Evolutionary conservation across 2,329 filamentous ascomycete species (phyloP).

Genomic region (Fusarium ramigenum): DNA sequence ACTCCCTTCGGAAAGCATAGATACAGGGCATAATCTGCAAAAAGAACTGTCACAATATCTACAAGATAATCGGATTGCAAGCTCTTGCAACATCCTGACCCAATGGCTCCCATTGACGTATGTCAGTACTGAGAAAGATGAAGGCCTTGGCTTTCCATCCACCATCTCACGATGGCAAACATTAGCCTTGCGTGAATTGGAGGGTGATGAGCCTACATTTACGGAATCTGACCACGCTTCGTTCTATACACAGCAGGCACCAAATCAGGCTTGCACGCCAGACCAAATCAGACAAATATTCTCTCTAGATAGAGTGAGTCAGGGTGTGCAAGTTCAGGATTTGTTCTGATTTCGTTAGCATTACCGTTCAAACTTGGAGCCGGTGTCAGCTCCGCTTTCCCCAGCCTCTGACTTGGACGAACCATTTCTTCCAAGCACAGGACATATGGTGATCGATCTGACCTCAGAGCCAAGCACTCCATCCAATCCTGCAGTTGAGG

Average conservation of each 20-base stretch:
- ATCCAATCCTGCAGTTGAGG: background rate
- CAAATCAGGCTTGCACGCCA: background rate
- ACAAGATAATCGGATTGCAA: conserved; percentile 24
- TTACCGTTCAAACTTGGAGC: conserved; percentile 4
- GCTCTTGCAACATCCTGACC: conserved; percentile 29
- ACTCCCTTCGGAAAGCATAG: conserved; percentile 37
- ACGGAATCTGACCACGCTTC: background rate
- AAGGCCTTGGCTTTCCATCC: conserved; percentile 42
- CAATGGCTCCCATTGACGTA: conserved; percentile 47
- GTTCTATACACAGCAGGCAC: background rate
- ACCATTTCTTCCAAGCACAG: conserved; percentile 34
- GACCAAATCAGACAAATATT: conserved; percentile 6
- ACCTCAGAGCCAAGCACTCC: conserved; percentile 47
- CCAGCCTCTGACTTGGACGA: conserved; percentile 32
- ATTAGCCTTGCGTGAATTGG: conserved; percentile 42
- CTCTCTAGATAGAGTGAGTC: conserved; percentile 7
- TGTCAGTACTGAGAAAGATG: conserved; percentile 37
- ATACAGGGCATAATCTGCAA: conserved; percentile 34
- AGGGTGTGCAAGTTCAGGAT: background rate
- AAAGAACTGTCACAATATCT: conserved; percentile 39
- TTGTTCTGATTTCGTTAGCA: conserved; percentile 4
- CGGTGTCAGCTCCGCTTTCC: conserved; percentile 44
- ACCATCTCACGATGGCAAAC: conserved; percentile 31
- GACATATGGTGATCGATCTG: conserved; percentile 39
- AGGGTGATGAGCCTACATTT: conserved; percentile 31